Percentiles rank a stretch among this genome's conserved stretches.
Conservation (phyloP, 768 basidiomycete species). For the Lentinula boryana region DNA sequence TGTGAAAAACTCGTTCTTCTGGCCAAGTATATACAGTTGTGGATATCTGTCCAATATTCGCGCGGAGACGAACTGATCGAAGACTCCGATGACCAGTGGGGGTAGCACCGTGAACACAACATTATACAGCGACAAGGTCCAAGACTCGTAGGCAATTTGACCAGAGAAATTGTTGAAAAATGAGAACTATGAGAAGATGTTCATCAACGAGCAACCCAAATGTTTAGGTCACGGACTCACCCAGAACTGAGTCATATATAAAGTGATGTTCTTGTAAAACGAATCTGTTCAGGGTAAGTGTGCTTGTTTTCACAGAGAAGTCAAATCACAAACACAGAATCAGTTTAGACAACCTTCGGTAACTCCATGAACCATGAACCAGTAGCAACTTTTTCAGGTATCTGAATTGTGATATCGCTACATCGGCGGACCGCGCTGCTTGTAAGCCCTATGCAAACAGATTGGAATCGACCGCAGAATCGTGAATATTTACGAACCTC, state of each 20-base stretch:
- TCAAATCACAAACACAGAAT: slow-evolving; percentile 72
- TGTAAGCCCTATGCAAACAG: slow-evolving; percentile 68
- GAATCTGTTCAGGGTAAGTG: slow-evolving; percentile 53
- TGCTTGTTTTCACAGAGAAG: background rate
- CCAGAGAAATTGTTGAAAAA: slow-evolving; percentile 99
- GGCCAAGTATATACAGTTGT: slow-evolving; percentile 91
- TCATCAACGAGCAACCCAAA: background rate
- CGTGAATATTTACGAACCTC: slow-evolving; percentile 48
- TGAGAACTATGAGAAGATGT: slow-evolving; percentile 65
- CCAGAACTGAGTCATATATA: slow-evolving; percentile 99
- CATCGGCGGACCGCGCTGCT: slow-evolving; percentile 96
- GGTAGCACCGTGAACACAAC: slow-evolving; percentile 95
- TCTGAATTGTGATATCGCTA: slow-evolving; percentile 97
- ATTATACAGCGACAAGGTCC: slow-evolving; percentile 97
- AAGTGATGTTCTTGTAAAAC: slow-evolving; percentile 97
- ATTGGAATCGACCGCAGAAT: background rate
- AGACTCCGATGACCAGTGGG: slow-evolving; percentile 94
- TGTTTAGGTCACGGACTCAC: slow-evolving; percentile 33
- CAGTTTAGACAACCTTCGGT: slow-evolving; percentile 88
- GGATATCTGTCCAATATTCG: slow-evolving; percentile 96
- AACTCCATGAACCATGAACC: slow-evolving; percentile 99
- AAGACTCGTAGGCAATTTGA: slow-evolving; percentile 97
- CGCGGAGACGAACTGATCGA: slow-evolving; percentile 98
- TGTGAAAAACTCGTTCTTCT: slow-evolving; percentile 90
- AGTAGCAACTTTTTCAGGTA: slow-evolving; percentile 91